These are phyloP conservation scores for Epichloe hybrida DNA, from an alignment of 2,329 filamentous ascomycete species.

Conservation along the genomic window DNA sequence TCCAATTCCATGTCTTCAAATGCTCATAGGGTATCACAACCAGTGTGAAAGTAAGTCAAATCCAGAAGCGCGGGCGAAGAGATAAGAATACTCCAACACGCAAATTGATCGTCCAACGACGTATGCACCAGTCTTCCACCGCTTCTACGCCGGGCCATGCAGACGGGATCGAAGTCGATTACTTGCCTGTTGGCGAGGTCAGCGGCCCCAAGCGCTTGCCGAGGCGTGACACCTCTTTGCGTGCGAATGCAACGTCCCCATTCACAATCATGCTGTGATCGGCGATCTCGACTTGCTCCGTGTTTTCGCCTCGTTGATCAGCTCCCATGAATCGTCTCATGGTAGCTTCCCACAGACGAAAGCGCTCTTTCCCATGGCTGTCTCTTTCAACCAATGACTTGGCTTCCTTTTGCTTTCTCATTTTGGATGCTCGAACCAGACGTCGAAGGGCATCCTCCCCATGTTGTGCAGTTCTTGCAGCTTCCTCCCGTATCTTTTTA, in stretches of 20 bases:
- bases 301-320: constrained; percentile 17
- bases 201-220: constrained; percentile 25
- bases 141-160: neutral
- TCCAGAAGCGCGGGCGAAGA: neutral
- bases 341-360: constrained; percentile 46
- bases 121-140: neutral
- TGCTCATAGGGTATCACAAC: constrained; percentile 1
- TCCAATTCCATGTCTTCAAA: neutral
- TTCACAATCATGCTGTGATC: constrained; percentile 55
- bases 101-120: neutral
- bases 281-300: constrained; percentile 36
- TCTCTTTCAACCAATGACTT: constrained; percentile 41
- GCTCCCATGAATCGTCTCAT: constrained; percentile 41
- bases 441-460: constrained; percentile 47
- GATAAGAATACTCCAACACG: neutral
- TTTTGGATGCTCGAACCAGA: constrained; percentile 48
- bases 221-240: constrained; percentile 38
- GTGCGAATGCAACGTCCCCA: constrained; percentile 36
- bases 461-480: constrained; percentile 45
- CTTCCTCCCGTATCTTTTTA: constrained; percentile 45
- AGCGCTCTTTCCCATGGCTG: constrained; percentile 37
- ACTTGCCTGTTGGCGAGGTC: constrained; percentile 2
- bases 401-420: constrained; percentile 51
- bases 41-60: neutral
- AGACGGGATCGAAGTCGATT: neutral